phyloP scores from a whole-genome alignment of 148 eudicot species.

The Spergularia bocconei region DNA sequence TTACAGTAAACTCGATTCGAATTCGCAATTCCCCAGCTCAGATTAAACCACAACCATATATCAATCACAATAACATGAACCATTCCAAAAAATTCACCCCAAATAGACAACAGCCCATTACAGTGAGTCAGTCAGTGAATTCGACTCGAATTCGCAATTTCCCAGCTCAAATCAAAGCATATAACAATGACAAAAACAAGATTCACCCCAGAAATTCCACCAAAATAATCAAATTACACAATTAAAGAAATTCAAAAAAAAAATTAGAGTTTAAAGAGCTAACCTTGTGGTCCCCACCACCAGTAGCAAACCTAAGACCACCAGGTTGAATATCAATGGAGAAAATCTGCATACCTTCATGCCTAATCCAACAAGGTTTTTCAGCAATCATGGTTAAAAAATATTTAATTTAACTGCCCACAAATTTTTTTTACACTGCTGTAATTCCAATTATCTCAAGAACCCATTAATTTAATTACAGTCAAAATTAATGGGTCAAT shows the following conservation, averaged over 20 bases:
- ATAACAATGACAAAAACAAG: background rate
- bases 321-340: conserved; percentile 97
- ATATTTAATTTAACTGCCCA: conserved; percentile 9
- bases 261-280: background rate
- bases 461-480: conserved; percentile 24
- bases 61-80: background rate
- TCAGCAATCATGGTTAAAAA: conserved; percentile 65
- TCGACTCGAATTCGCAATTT: background rate
- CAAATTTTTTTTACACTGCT: background rate
- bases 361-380: conserved; percentile 89
- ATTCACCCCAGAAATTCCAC: background rate
- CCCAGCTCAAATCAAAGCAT: conserved; percentile 1
- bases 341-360: conserved; percentile 90
- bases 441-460: background rate
- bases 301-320: conserved; percentile 88
- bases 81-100: background rate
- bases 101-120: background rate
- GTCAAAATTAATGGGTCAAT: conserved; percentile 1
- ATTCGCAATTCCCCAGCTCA: conserved; percentile 9
- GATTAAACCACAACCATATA: background rate
- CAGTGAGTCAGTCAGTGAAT: background rate
- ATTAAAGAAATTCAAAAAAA: background rate
- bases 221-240: background rate
- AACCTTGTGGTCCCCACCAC: conserved; percentile 99
- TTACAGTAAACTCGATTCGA: background rate